A percentile compares a stretch with the other conserved stretches of the same genome.
phyloP scores from a whole-genome alignment of 106 monocot genomes.

The Cymbidium sinense region DNA sequence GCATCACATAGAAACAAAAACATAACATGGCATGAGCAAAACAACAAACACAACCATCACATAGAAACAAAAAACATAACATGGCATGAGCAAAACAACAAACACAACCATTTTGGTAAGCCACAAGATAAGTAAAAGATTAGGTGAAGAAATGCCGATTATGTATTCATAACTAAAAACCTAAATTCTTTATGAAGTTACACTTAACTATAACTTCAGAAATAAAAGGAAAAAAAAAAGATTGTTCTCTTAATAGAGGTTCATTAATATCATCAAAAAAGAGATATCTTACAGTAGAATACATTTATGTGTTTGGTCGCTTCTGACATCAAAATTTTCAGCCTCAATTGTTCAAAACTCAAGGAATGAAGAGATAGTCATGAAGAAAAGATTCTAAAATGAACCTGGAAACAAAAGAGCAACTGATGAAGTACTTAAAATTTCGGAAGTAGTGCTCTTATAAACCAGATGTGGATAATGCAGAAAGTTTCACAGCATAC shows the following conservation, averaged over 20 bases:
- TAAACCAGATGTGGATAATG: background rate
- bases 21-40: background rate
- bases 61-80: background rate
- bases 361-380: conserved; percentile 7
- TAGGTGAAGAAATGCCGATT: background rate
- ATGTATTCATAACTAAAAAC: background rate
- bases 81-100: background rate
- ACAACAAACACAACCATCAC: background rate
- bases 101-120: background rate
- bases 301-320: conserved; percentile 15
- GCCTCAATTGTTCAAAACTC: conserved; percentile 21
- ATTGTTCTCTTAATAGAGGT: conserved; percentile 12
- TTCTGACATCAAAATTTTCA: conserved; percentile 10
- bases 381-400: conserved; percentile 11
- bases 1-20: background rate
- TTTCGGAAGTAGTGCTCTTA: background rate
- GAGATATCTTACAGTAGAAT: conserved; percentile 40
- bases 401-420: conserved; percentile 17
- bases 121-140: background rate
- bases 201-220: background rate
- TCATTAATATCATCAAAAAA: conserved; percentile 20
- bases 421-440: background rate
- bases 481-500: conserved; percentile 11
- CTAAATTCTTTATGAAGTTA: background rate
- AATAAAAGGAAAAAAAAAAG: conserved; percentile 13